Evolutionary conservation across 2,329 filamentous ascomycete genomes (phyloP).

Genomic region (Colletotrichum acutatum): DNA sequence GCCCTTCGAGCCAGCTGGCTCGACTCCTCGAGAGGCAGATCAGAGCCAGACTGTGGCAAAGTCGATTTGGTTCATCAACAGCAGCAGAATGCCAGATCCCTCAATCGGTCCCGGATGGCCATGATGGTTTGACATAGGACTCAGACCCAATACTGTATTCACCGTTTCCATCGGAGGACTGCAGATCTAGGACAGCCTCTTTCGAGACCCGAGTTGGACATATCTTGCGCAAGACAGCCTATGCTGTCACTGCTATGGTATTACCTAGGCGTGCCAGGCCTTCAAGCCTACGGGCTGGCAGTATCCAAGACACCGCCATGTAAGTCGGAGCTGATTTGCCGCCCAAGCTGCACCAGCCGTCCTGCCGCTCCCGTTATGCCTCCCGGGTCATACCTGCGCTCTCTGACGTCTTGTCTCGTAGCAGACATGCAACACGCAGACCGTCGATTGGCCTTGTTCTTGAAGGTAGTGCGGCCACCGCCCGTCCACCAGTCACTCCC

Average conservation of each 20-base stretch:
- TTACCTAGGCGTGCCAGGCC: not conserved
- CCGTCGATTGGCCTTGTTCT: constrained; percentile 21
- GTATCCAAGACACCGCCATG: constrained; percentile 1
- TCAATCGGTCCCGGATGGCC: not conserved
- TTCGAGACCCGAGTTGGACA: not conserved
- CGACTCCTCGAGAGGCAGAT: not conserved
- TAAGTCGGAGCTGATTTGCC: constrained; percentile 5
- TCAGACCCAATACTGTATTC: not conserved
- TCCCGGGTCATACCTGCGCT: not conserved
- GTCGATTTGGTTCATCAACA: too few relatives aligned
- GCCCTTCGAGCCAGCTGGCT: not conserved
- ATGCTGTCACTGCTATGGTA: not conserved
- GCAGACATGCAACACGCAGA: not conserved
- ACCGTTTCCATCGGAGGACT: not conserved
- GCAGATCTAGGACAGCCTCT: not conserved
- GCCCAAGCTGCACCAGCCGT: constrained; percentile 6
- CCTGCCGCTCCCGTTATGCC: constrained; percentile 12
- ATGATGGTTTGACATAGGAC: not conserved
- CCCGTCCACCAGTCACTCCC: constrained; percentile 7
- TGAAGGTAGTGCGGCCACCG: constrained; percentile 8
- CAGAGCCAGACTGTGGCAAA: not conserved
- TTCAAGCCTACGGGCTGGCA: not conserved
- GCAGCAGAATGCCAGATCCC: not conserved
- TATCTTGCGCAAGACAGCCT: not conserved
- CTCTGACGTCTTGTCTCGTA: constrained; percentile 16